Evolutionary conservation across 306 rosid genomes (phyloP).

Genomic region (Biancaea sappan): DNA sequence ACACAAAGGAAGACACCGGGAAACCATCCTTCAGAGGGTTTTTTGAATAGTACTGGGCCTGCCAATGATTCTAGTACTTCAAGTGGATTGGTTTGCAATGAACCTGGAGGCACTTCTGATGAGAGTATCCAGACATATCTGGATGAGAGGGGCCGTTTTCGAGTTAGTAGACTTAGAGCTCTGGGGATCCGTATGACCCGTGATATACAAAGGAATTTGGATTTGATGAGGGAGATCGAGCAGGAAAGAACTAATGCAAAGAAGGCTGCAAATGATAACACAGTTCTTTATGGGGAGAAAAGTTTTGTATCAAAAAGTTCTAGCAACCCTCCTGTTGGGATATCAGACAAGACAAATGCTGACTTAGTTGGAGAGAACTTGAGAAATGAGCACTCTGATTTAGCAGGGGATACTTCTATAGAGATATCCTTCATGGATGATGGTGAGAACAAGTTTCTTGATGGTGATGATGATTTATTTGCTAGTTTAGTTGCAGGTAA

Average conservation of each 20-base stretch:
- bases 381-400: constrained; percentile 38
- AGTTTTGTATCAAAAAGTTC: constrained; percentile 41
- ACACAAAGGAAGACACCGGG: constrained; percentile 40
- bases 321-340: constrained; percentile 38
- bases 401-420: constrained; percentile 51
- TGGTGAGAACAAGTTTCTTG: constrained; percentile 42
- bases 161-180: constrained; percentile 86
- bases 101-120: constrained; percentile 55
- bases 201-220: constrained; percentile 94
- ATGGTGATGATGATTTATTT: constrained; percentile 75
- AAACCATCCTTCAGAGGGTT: constrained; percentile 45
- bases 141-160: constrained; percentile 83
- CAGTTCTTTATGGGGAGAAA: constrained; percentile 34
- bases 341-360: constrained; percentile 34
- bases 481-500: constrained; percentile 67
- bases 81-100: constrained; percentile 40
- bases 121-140: constrained; percentile 74
- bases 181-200: constrained; percentile 97
- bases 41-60: constrained; percentile 35
- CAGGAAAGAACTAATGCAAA: constrained; percentile 50
- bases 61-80: constrained; percentile 46
- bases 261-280: constrained; percentile 33
- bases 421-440: constrained; percentile 70
- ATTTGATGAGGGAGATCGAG: constrained; percentile 89
- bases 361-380: constrained; percentile 43